Evolutionary conservation across 164 flowering plant species (phyloP).

Genomic region (Kingdonia uniflora): DNA sequence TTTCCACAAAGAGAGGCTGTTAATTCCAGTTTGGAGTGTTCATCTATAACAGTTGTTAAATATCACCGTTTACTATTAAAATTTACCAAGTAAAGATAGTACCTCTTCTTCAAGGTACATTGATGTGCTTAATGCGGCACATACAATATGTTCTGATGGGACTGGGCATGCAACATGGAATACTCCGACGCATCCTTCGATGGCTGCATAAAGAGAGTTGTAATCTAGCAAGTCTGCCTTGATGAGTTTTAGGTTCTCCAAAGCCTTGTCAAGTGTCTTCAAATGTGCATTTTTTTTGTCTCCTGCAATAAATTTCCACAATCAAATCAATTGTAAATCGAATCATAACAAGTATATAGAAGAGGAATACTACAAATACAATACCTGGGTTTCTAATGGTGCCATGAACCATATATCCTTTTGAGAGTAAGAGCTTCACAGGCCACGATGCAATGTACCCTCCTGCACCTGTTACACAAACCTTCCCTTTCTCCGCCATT

Average conservation of each 20-base stretch:
- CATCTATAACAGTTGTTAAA: too few relatives aligned
- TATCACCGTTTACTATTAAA: too few relatives aligned
- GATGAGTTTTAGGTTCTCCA: conserved; percentile 38
- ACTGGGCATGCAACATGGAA: conserved; percentile 57
- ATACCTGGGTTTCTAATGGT: conserved; percentile 1
- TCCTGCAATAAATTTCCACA: conserved; percentile 11
- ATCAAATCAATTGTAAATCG: too few relatives aligned
- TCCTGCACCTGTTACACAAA: conserved; percentile 4
- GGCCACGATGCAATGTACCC: conserved; percentile 1
- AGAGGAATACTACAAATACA: neutral
- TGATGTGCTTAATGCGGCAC: neutral
- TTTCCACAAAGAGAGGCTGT: neutral
- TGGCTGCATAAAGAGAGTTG: conserved; percentile 29
- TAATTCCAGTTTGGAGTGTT: neutral
- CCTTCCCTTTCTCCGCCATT: neutral
- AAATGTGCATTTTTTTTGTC: conserved; percentile 45
- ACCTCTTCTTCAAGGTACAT: neutral
- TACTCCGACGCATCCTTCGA: conserved; percentile 48
- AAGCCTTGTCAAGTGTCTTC: conserved; percentile 31
- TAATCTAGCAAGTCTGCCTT: conserved; percentile 49
- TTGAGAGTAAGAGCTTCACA: too few relatives aligned
- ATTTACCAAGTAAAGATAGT: too few relatives aligned
- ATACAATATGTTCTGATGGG: conserved; percentile 20
- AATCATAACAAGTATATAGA: too few relatives aligned
- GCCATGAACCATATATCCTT: neutral